phyloP scores from a whole-genome alignment of 345 rosid species.

The Sapria himalayana region DNA sequence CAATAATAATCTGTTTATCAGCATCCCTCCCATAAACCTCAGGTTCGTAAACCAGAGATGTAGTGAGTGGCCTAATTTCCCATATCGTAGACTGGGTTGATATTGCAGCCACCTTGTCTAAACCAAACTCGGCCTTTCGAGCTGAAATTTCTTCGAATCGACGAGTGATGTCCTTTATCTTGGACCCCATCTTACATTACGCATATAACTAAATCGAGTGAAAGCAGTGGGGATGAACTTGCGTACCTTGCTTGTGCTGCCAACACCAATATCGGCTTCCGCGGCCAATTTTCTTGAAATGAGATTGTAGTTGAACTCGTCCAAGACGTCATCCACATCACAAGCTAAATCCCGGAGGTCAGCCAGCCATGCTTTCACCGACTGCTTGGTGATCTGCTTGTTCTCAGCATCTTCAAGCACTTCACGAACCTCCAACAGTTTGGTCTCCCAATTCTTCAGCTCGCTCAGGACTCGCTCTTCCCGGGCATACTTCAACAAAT shows the following conservation, averaged over 20 bases:
- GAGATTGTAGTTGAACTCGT: slow-evolving; percentile 7
- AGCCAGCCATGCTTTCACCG: slow-evolving; percentile 6
- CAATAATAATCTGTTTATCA: too few species aligned
- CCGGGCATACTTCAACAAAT: background rate
- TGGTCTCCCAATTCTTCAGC: slow-evolving; percentile 6
- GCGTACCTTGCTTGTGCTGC: background rate
- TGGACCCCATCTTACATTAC: background rate
- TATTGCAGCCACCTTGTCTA: too few species aligned
- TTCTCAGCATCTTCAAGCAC: slow-evolving; percentile 11
- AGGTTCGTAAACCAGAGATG: too few species aligned
- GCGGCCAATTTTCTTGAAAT: slow-evolving; percentile 1
- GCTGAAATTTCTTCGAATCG: slow-evolving; percentile 6
- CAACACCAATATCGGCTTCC: background rate
- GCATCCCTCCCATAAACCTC: too few species aligned
- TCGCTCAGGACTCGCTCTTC: background rate
- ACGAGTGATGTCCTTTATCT: slow-evolving; percentile 3
- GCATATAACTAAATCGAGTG: background rate
- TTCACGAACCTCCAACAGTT: background rate
- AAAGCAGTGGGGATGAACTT: background rate
- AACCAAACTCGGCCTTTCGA: too few species aligned
- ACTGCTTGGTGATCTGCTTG: slow-evolving; percentile 5
- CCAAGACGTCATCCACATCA: slow-evolving; percentile 10
- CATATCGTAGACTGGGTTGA: too few species aligned
- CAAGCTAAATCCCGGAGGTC: slow-evolving; percentile 8
- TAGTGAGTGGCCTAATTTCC: too few species aligned